Percentiles rank a stretch among this genome's conserved stretches.
Evolutionary conservation across 1,284 basidiomycete species (phyloP).

Genomic region (Heterobasidion parviporum): DNA sequence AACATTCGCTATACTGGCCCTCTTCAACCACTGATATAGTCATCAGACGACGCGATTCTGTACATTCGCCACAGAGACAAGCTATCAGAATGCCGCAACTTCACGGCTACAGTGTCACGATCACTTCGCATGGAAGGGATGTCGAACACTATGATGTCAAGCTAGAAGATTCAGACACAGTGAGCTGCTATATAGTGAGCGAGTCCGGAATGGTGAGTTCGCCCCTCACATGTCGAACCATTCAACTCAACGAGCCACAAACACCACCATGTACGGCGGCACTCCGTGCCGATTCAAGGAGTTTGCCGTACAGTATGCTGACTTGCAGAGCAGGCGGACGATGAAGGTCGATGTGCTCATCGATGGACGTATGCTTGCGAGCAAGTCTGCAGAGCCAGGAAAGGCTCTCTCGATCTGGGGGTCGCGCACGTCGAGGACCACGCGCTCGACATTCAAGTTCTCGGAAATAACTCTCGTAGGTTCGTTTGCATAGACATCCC

Average conservation of each 20-base stretch:
- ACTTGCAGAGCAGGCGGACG: neutral
- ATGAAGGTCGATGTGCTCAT: neutral
- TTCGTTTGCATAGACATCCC: neutral
- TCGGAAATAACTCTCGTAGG: neutral
- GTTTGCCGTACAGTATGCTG: neutral
- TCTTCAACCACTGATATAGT: no score
- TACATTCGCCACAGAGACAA: no score
- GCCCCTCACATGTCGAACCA: no score
- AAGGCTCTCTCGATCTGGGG: neutral
- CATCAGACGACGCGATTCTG: no score
- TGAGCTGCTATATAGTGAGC: constrained; percentile 1
- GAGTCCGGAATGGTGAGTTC: neutral
- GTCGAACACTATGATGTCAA: neutral
- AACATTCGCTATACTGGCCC: no score
- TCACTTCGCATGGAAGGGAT: neutral
- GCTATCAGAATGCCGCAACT: neutral
- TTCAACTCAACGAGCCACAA: neutral
- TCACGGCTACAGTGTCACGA: neutral
- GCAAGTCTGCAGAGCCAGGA: neutral
- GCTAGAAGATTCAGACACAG: neutral
- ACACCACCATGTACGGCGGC: neutral
- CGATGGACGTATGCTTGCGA: neutral
- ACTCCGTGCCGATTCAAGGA: neutral
- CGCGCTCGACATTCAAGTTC: neutral
- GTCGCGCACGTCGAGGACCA: neutral